Evolutionary conservation across 139 green algal genomes (phyloP).

Genomic region (Coccomyxa sp.): DNA sequence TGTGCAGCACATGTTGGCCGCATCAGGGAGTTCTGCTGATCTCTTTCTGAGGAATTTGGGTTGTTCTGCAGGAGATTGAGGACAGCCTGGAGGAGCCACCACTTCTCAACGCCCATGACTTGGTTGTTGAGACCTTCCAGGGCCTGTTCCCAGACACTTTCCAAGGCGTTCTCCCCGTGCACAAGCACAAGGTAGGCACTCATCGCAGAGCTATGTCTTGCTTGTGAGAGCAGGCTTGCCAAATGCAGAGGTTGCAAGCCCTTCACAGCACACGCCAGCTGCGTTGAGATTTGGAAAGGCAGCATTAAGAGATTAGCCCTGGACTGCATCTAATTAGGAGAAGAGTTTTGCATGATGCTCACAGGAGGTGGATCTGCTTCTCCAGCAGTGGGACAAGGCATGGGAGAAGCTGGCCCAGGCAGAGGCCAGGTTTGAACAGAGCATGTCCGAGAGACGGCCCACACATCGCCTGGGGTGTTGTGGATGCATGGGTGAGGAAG

Average conservation of each 20-base stretch:
- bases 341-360: too few relatives aligned
- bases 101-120: slow-evolving; percentile 1
- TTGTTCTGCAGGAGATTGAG: too few relatives aligned
- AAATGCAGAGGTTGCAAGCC: too few relatives aligned
- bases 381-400: slow-evolving; percentile 29
- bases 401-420: slow-evolving; percentile 15
- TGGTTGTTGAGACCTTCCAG: slow-evolving; percentile 22
- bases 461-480: slow-evolving; percentile 6
- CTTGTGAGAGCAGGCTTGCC: not conserved
- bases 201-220: not conserved
- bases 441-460: not conserved
- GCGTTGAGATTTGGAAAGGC: too few relatives aligned
- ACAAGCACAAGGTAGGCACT: slow-evolving; percentile 28
- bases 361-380: slow-evolving; percentile 52
- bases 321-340: too few relatives aligned
- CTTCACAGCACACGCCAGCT: too few relatives aligned
- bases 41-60: too few relatives aligned
- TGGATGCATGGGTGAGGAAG: slow-evolving; percentile 12
- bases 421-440: slow-evolving; percentile 14
- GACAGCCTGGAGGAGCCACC: too few relatives aligned
- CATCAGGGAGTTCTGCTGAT: too few relatives aligned
- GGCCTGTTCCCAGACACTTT: slow-evolving; percentile 58
- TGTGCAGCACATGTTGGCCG: too few relatives aligned
- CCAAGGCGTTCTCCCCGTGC: slow-evolving; percentile 38
- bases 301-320: too few relatives aligned